A percentile compares a stretch with the other conserved stretches of the same genome.
These are phyloP conservation scores for Yamadazyma jaroonii DNA, from an alignment of 1,139 yeast genomes.

Conservation along the genomic window DNA sequence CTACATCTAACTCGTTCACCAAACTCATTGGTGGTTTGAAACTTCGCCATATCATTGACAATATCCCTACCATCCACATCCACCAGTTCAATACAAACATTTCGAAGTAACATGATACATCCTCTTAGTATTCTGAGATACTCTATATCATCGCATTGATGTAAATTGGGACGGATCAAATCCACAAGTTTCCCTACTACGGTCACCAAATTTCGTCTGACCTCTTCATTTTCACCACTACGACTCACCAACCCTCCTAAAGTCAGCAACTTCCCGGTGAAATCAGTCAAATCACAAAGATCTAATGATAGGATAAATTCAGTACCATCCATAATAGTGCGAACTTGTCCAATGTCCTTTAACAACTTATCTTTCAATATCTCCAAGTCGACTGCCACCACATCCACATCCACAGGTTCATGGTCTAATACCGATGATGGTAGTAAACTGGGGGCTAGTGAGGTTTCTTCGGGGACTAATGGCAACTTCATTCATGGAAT, in stretches of 20 bases:
- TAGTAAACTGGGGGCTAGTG: too few species aligned
- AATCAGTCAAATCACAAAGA: not conserved
- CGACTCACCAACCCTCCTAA: not conserved
- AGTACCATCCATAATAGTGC: conserved; percentile 1
- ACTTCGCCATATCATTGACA: not conserved
- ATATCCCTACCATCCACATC: not conserved
- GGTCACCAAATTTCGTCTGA: not conserved
- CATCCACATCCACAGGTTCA: conserved; percentile 37
- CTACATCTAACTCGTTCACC: conserved; percentile 15
- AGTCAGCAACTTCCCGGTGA: not conserved
- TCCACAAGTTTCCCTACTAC: not conserved
- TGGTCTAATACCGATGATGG: not conserved
- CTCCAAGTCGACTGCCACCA: conserved; percentile 43
- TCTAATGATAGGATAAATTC: conserved; percentile 2
- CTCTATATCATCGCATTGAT: conserved; percentile 3
- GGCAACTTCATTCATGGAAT: not conserved
- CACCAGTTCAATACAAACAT: conserved; percentile 1
- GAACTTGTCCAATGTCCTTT: conserved; percentile 24
- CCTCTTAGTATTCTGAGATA: conserved; percentile 7
- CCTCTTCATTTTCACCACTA: not conserved
- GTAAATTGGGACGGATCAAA: not conserved
- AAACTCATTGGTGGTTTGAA: conserved; percentile 8
- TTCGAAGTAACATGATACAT: conserved; percentile 6
- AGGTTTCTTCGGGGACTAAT: too few species aligned
- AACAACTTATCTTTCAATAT: conserved; percentile 37